These are phyloP conservation scores for Pascua guehoae DNA, from an alignment of 1,284 basidiomycete species.

Conservation along the genomic window DNA sequence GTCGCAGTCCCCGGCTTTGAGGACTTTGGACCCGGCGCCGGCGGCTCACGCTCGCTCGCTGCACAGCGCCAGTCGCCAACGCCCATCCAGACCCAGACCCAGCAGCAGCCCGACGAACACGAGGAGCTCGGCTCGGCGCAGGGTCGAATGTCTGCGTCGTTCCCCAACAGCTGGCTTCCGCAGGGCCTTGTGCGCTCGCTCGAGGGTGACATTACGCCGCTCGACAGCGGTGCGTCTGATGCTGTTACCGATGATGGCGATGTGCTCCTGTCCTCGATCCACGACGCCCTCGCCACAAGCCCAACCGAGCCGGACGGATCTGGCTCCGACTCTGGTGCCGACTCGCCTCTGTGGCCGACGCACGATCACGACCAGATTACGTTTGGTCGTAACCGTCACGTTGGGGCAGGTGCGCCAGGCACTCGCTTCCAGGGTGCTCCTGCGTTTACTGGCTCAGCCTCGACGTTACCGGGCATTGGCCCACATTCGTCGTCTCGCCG, in stretches of 20 bases:
- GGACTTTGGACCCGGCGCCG: slow-evolving; percentile 46
- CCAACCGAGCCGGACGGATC: slow-evolving; percentile 14
- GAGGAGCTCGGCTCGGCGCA: slow-evolving; percentile 46
- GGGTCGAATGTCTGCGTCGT: slow-evolving; percentile 45
- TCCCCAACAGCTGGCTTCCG: slow-evolving; percentile 46
- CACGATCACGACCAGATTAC: slow-evolving; percentile 4
- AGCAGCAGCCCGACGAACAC: background rate
- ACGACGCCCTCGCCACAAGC: slow-evolving; percentile 4
- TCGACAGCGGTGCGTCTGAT: slow-evolving; percentile 23
- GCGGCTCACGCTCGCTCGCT: slow-evolving; percentile 11
- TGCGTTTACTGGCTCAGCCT: slow-evolving; percentile 2
- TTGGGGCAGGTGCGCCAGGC: too few species aligned
- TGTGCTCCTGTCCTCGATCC: slow-evolving; percentile 7
- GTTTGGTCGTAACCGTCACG: slow-evolving; percentile 4
- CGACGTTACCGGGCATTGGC: slow-evolving; percentile 14
- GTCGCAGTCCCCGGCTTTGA: slow-evolving; percentile 45
- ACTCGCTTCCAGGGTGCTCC: background rate
- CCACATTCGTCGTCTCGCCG: slow-evolving; percentile 25
- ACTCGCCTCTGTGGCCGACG: slow-evolving; percentile 16
- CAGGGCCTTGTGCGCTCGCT: slow-evolving; percentile 49
- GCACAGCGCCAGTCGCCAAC: slow-evolving; percentile 8
- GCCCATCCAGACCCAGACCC: slow-evolving; percentile 2
- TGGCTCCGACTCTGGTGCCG: slow-evolving; percentile 28
- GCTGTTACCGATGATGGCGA: slow-evolving; percentile 20
- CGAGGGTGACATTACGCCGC: slow-evolving; percentile 45